Conservation (phyloP, 2,329 filamentous ascomycete genomes). For the Dothistroma pini region DNA sequence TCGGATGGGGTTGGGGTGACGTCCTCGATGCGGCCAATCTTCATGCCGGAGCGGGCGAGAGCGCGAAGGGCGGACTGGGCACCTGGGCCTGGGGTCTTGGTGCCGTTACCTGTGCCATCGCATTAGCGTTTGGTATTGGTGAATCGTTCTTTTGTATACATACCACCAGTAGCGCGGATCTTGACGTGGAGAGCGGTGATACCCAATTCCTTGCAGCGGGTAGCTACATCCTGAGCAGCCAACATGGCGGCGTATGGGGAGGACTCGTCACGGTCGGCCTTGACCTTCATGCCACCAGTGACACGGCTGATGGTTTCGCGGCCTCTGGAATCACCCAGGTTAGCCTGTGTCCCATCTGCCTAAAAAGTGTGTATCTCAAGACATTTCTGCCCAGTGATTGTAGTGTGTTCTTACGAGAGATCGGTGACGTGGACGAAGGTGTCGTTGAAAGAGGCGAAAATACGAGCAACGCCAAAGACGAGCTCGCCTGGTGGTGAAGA, state of each 20-base stretch:
- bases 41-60: conserved; percentile 98
- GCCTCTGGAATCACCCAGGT: conserved; percentile 77
- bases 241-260: conserved; percentile 99
- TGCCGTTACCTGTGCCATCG: conserved; percentile 72
- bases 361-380: conserved; percentile 16
- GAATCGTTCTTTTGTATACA: conserved; percentile 35
- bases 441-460: conserved; percentile 76
- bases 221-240: conserved; percentile 89
- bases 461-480: conserved; percentile 96
- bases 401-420: conserved; percentile 57
- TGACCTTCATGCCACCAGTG: conserved; percentile 99
- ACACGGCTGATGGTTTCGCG: conserved; percentile 99
- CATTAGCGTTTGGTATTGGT: no score
- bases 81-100: conserved; percentile 99
- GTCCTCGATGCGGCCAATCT: conserved; percentile 99
- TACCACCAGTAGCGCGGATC: conserved; percentile 99
- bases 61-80: conserved; percentile 99
- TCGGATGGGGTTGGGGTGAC: conserved; percentile 99
- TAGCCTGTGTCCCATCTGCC: conserved; percentile 49
- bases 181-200: conserved; percentile 99
- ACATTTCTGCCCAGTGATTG: conserved; percentile 10
- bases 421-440: conserved; percentile 93
- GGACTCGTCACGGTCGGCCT: conserved; percentile 99
- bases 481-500: conserved; percentile 66
- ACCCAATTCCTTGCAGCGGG: conserved; percentile 79